Conservation (phyloP, 1,284 basidiomycete species). For the Rhizoctonia solani region DNA sequence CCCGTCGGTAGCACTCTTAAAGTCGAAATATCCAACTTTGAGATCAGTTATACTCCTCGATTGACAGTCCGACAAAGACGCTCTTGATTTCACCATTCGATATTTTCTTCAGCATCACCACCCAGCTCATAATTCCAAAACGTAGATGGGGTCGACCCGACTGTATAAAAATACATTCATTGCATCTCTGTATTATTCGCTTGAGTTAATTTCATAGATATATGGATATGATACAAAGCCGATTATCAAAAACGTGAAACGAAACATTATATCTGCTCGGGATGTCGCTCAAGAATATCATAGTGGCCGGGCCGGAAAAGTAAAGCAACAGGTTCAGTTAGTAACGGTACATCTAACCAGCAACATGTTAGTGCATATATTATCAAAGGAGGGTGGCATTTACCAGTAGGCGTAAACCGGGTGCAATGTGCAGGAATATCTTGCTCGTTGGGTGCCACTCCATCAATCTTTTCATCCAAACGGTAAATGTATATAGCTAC, state of each 20-base stretch:
- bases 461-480: slow-evolving; percentile 19
- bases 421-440: slow-evolving; percentile 14
- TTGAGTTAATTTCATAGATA: background rate
- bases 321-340: slow-evolving; percentile 19
- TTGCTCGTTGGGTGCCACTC: slow-evolving; percentile 6
- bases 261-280: background rate
- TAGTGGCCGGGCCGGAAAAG: slow-evolving; percentile 29
- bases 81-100: background rate
- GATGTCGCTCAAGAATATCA: slow-evolving; percentile 26
- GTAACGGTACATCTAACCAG: background rate
- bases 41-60: slow-evolving; percentile 20
- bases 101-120: background rate
- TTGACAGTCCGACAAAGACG: background rate
- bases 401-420: slow-evolving; percentile 27
- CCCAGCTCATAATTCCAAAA: background rate
- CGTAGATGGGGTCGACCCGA: background rate
- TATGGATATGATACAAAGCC: slow-evolving; percentile 28
- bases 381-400: background rate
- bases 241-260: slow-evolving; percentile 10
- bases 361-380: background rate
- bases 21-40: slow-evolving; percentile 4
- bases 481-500: slow-evolving; percentile 19
- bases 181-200: background rate
- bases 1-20: slow-evolving; percentile 25
- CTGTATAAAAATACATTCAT: background rate